phyloP scores from a whole-genome alignment of 2,329 filamentous ascomycete genomes.

The Diplodia intermedia region DNA sequence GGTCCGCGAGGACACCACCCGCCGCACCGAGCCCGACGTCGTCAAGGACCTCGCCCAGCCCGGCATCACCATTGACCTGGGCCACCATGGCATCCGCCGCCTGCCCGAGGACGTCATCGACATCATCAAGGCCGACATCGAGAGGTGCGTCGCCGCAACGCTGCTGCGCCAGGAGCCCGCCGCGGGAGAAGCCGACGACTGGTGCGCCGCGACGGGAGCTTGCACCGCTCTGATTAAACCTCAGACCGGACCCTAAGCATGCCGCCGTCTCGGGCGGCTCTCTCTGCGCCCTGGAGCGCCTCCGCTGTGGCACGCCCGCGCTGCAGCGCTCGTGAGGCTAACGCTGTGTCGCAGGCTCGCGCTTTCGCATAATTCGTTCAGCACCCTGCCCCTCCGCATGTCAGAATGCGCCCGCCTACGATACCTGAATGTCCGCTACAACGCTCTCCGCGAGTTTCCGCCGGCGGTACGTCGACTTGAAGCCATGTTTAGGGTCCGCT shows the following conservation, averaged over 20 bases:
- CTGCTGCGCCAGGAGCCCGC: constrained; percentile 24
- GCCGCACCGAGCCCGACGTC: constrained; percentile 59
- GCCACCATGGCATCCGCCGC: constrained; percentile 74
- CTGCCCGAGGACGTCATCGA: constrained; percentile 77
- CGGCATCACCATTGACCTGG: constrained; percentile 79
- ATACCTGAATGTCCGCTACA: constrained; percentile 82
- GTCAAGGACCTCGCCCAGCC: constrained; percentile 63
- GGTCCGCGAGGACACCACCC: constrained; percentile 69
- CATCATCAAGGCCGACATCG: constrained; percentile 75
- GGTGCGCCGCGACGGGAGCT: constrained; percentile 5
- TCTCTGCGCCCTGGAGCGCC: constrained; percentile 7
- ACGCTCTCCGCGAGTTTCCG: constrained; percentile 72
- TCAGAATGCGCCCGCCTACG: constrained; percentile 78
- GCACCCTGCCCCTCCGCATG: constrained; percentile 72
- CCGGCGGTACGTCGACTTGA: constrained; percentile 60
- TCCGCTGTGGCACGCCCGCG: constrained; percentile 9
- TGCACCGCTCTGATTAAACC: not conserved
- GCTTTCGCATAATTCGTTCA: constrained; percentile 79
- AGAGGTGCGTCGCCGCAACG: constrained; percentile 60
- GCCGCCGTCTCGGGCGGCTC: not conserved
- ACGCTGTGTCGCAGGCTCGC: constrained; percentile 65
- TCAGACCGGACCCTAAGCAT: not conserved
- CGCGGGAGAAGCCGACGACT: constrained; percentile 11
- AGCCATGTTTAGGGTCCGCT: constrained; percentile 33
- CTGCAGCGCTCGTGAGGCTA: constrained; percentile 20